Conservation (phyloP, 1,284 basidiomycete species). For the Marasmius fiardii region DNA sequence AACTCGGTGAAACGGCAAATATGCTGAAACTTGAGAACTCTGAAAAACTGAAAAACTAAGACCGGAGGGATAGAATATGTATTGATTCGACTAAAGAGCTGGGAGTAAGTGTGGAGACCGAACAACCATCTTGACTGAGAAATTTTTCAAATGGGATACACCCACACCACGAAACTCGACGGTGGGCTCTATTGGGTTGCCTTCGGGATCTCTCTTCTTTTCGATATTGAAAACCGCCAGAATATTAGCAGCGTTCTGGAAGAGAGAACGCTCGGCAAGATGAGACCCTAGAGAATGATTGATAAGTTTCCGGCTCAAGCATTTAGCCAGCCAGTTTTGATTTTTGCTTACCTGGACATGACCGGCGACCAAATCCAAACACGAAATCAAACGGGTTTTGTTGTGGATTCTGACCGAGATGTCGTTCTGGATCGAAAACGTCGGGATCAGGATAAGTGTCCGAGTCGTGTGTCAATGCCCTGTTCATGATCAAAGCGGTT, state of each 20-base stretch:
- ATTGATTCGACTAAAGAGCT: too few species aligned
- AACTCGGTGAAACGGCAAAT: too few species aligned
- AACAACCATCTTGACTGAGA: neutral
- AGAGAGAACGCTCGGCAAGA: slow-evolving; percentile 32
- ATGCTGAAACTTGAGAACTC: too few species aligned
- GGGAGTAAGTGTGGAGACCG: neutral
- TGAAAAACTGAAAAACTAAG: too few species aligned
- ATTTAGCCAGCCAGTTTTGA: too few species aligned
- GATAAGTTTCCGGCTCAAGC: neutral
- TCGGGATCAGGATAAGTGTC: slow-evolving; percentile 20
- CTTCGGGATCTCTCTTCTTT: slow-evolving; percentile 27
- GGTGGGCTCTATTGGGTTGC: slow-evolving; percentile 3
- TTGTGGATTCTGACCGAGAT: slow-evolving; percentile 13
- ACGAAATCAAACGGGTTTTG: slow-evolving; percentile 16
- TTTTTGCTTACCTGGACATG: slow-evolving; percentile 9
- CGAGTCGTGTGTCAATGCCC: slow-evolving; percentile 23
- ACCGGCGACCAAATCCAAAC: slow-evolving; percentile 22
- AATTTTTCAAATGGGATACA: neutral
- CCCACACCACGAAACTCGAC: neutral
- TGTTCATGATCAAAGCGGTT: neutral
- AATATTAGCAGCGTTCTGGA: slow-evolving; percentile 30
- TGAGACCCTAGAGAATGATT: slow-evolving; percentile 21
- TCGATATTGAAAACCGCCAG: slow-evolving; percentile 36
- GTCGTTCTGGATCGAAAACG: slow-evolving; percentile 23
- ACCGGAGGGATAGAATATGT: too few species aligned